Conservation (phyloP, 2,329 filamentous ascomycete genomes). For the Phoma herbarum region DNA sequence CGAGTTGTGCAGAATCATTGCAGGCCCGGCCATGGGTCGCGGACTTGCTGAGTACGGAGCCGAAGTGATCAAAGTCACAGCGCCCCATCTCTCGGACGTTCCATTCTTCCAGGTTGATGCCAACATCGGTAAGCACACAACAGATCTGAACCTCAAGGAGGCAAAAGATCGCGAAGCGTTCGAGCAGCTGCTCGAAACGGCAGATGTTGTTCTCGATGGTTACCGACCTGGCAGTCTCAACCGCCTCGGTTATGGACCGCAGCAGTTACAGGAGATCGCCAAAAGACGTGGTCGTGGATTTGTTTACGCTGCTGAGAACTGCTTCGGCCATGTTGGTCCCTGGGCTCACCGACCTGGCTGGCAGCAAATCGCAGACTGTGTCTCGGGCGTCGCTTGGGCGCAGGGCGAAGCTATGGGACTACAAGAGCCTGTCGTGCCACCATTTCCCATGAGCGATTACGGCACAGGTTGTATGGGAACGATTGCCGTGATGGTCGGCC, state of each 20-base stretch:
- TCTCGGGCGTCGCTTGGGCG: slow-evolving; percentile 67
- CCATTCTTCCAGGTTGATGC: slow-evolving; percentile 77
- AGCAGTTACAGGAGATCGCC: slow-evolving; percentile 63
- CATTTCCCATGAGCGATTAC: slow-evolving; percentile 68
- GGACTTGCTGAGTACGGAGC: slow-evolving; percentile 79
- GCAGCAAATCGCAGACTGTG: slow-evolving; percentile 77
- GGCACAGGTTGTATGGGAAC: slow-evolving; percentile 77
- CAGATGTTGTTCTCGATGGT: slow-evolving; percentile 73
- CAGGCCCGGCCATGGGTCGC: slow-evolving; percentile 75
- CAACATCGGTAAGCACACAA: slow-evolving; percentile 74
- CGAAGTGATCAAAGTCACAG: slow-evolving; percentile 76
- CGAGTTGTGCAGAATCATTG: slow-evolving; percentile 78
- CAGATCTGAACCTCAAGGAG: slow-evolving; percentile 69
- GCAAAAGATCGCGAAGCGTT: slow-evolving; percentile 63
- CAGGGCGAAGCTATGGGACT: slow-evolving; percentile 70
- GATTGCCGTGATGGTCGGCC: slow-evolving; percentile 70
- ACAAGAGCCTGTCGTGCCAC: slow-evolving; percentile 71
- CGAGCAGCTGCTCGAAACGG: slow-evolving; percentile 66
- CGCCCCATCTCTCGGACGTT: slow-evolving; percentile 72
- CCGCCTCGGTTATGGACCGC: slow-evolving; percentile 69
- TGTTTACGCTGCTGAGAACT: slow-evolving; percentile 75
- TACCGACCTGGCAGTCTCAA: slow-evolving; percentile 73
- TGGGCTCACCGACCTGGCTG: slow-evolving; percentile 73
- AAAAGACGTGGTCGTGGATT: slow-evolving; percentile 67
- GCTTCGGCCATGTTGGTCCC: slow-evolving; percentile 71